These are phyloP conservation scores for Pythium aquatile DNA, from an alignment of 352 stramenopile genomes.

Conservation along the genomic window DNA sequence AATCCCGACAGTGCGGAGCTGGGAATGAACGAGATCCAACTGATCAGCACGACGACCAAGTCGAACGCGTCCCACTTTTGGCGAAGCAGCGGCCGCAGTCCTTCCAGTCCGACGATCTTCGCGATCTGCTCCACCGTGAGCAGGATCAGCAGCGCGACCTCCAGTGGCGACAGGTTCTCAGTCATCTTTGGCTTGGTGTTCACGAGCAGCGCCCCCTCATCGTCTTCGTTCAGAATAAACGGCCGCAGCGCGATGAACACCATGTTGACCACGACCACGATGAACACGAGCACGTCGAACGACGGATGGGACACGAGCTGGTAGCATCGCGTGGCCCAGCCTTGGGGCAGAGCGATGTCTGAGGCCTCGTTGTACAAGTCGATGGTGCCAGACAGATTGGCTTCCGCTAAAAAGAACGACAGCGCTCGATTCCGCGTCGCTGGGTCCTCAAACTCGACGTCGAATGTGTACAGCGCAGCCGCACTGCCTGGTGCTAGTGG, in stretches of 20 bases:
- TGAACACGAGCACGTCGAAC: conserved; percentile 70
- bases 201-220: conserved; percentile 30
- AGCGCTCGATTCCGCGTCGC: conserved; percentile 47
- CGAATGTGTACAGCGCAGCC: conserved; percentile 42
- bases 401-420: conserved; percentile 59
- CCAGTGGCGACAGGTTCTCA: conserved; percentile 51
- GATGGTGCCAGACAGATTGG: conserved; percentile 42
- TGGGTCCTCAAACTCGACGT: conserved; percentile 71
- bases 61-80: conserved; percentile 77
- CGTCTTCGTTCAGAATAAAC: conserved; percentile 48
- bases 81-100: conserved; percentile 48
- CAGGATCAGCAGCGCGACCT: conserved; percentile 60
- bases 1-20: conserved; percentile 47
- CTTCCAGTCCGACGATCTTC: conserved; percentile 68
- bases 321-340: conserved; percentile 55
- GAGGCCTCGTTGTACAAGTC: conserved; percentile 41
- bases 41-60: conserved; percentile 53
- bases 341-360: conserved; percentile 50
- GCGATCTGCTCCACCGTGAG: conserved; percentile 66
- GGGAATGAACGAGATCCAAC: conserved; percentile 57
- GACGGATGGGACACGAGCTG: conserved; percentile 69
- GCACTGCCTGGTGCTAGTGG: neutral
- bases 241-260: conserved; percentile 62
- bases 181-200: conserved; percentile 39
- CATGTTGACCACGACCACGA: conserved; percentile 63